Evolutionary conservation across 2,329 filamentous ascomycete species (phyloP).

Genomic region (Cercospora nicotianae): DNA sequence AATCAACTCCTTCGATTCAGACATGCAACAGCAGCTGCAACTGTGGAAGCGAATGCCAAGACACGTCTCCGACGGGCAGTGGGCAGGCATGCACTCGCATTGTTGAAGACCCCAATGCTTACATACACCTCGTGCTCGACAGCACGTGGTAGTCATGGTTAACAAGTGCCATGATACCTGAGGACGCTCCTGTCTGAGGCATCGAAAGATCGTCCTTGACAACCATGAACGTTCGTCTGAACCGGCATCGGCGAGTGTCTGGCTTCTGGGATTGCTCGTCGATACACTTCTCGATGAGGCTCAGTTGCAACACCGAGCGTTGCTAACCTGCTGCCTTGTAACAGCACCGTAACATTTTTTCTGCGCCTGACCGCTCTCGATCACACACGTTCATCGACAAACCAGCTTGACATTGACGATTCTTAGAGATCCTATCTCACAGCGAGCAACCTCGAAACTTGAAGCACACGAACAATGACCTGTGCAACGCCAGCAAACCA

Average conservation of each 20-base stretch:
- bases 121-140: not conserved
- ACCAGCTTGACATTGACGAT: not conserved
- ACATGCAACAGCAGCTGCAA: not conserved
- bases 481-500: not conserved
- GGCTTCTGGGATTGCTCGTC: not conserved
- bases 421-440: not conserved
- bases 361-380: not conserved
- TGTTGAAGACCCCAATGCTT: not conserved
- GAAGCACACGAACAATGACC: not conserved
- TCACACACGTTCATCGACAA: not conserved
- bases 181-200: not conserved
- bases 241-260: not conserved
- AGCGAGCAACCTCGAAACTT: not conserved
- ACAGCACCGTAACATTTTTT: not conserved
- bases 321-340: constrained; percentile 5
- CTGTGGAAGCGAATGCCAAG: not conserved
- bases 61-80: not conserved
- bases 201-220: not conserved
- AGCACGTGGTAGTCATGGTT: not conserved
- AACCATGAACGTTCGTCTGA: not conserved
- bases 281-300: not conserved
- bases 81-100: not conserved
- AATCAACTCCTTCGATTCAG: not conserved
- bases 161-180: not conserved
- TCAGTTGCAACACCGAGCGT: not conserved